Evolutionary conservation across 2,329 filamentous ascomycete species (phyloP).

Genomic region (Aspergillus costaricaensis): DNA sequence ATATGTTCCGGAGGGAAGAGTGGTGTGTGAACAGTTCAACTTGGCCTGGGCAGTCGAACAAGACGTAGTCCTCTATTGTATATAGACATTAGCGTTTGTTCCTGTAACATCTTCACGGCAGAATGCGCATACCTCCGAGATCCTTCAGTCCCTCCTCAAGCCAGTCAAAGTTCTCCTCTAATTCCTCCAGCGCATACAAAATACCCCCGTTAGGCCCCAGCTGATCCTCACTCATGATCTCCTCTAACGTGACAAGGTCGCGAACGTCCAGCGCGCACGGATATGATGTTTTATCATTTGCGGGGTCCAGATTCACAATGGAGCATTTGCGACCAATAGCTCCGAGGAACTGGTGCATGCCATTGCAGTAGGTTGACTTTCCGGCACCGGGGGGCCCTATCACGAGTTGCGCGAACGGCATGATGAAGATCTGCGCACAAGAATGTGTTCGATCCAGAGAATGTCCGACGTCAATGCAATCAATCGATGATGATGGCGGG

Average conservation of each 20-base stretch:
- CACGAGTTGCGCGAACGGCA: slow-evolving; percentile 73
- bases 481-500: slow-evolving; percentile 20
- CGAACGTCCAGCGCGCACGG: slow-evolving; percentile 88
- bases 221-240: slow-evolving; percentile 89
- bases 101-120: not conserved
- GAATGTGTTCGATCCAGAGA: not conserved
- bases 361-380: slow-evolving; percentile 98
- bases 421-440: slow-evolving; percentile 26
- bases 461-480: not conserved
- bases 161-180: slow-evolving; percentile 94
- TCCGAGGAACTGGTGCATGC: slow-evolving; percentile 97
- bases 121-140: slow-evolving; percentile 58
- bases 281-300: slow-evolving; percentile 91
- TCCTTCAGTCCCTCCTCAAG: slow-evolving; percentile 76
- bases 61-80: slow-evolving; percentile 74
- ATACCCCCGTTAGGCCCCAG: slow-evolving; percentile 91
- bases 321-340: slow-evolving; percentile 94
- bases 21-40: slow-evolving; percentile 98
- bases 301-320: slow-evolving; percentile 93
- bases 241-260: slow-evolving; percentile 82
- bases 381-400: slow-evolving; percentile 93
- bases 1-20: slow-evolving; percentile 85
- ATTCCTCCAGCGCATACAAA: slow-evolving; percentile 89
- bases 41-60: slow-evolving; percentile 96
- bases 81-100: slow-evolving; percentile 8